phyloP scores from a whole-genome alignment of 2,329 filamentous ascomycete species.

The Cladobotryum mycophilum region DNA sequence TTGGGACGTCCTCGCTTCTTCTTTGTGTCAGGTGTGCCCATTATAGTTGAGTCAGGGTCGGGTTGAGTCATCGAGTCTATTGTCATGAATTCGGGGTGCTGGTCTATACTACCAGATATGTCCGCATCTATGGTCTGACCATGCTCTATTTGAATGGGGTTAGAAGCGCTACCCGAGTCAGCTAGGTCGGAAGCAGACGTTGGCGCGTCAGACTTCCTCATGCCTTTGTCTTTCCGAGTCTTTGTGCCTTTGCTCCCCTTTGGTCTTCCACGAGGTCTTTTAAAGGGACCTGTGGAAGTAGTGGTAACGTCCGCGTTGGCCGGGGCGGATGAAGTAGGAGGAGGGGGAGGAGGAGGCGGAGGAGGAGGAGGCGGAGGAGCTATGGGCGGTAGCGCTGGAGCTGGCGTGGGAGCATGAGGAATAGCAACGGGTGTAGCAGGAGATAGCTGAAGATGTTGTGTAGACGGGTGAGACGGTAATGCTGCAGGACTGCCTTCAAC shows the following conservation, averaged over 20 bases:
- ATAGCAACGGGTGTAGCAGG: not conserved
- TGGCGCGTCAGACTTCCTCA: constrained; percentile 35
- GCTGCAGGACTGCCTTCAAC: constrained; percentile 17
- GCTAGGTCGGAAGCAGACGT: constrained; percentile 1
- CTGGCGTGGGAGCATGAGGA: not conserved
- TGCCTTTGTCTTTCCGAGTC: constrained; percentile 42
- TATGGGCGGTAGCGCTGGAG: not conserved
- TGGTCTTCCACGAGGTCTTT: constrained; percentile 46
- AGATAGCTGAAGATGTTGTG: constrained; percentile 3
- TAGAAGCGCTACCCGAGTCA: constrained; percentile 2
- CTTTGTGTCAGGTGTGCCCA: constrained; percentile 16
- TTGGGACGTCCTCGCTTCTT: constrained; percentile 37
- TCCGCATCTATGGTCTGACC: not conserved
- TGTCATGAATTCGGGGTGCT: not conserved
- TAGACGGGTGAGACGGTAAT: constrained; percentile 3
- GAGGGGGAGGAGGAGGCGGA: not conserved
- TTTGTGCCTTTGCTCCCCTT: constrained; percentile 45
- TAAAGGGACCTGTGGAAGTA: constrained; percentile 20
- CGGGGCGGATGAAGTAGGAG: not conserved
- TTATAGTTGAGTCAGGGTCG: constrained; percentile 13
- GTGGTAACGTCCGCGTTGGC: not conserved
- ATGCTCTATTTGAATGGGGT: not conserved
- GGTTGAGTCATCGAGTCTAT: not conserved
- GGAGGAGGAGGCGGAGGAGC: not conserved
- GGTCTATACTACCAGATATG: not conserved